Base-by-base conservation (phyloP, 169 alveolate genomes). In the Nephromyces sp. region DNA sequence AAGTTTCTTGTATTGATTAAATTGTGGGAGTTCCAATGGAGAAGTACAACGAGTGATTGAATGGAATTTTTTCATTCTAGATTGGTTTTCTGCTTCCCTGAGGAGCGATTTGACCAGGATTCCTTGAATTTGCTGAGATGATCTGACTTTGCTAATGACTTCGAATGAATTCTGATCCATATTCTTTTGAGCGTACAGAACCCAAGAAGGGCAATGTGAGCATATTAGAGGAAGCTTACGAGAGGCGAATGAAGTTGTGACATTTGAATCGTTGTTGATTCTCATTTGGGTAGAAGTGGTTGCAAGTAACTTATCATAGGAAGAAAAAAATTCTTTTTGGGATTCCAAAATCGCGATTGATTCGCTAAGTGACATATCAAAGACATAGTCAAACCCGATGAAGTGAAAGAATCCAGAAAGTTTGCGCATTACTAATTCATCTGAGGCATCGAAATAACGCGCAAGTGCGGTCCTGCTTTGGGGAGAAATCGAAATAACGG, bases 171-270 rank as follows among this genome's bases (percentile, higher is more conserved):
- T n/a, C 31, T 80, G 88, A 25, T 89, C 93, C 5, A 89, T 83
- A 28, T 82, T 85, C 79, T 91, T 93, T 80, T 93, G 96, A 8
- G 97, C 93, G 79, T 93, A 93, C 65, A 91, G 87, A 4, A 88
- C 83, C 93, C 94, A 87, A 0, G 96, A 96, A 2, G 97, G 97
- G 63, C 97, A 93, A 67, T 89, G 95, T 1, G 92, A 83, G 57
- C 92, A 77, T 25, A 91, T 51, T 22, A 91, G 62, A 8, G 95
- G 94, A 25, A 84, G 51, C 31, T 51, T 30, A n/a, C n/a, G n/a
- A 43, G 57, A 43, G 57, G 57, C 25, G n/a, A 15, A 43, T 15
- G 57, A 43, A 43, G n/a, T n/a, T 15, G 57, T 15, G 57, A n/a
- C 15, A 43, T 15, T 15, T 43, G 57, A 15, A 43, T 43, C 25